Conservation (phyloP, 1,139 yeast genomes). For the Yamadazyma trypodendri region DNA sequence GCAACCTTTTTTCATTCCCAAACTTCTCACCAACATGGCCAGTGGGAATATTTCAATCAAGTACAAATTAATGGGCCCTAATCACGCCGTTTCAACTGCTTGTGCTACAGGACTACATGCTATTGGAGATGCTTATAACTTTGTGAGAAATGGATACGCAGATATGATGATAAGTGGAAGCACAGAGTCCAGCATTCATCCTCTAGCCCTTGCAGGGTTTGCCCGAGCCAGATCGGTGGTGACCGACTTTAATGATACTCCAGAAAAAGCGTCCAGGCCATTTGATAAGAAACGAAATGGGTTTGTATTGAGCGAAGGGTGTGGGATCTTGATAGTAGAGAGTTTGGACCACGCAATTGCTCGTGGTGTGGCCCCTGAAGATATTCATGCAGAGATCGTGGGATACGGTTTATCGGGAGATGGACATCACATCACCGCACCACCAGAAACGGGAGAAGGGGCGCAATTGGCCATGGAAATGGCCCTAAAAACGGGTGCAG, state of each 20-base stretch:
- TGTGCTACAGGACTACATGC: constrained; percentile 97
- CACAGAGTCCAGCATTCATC: constrained; percentile 84
- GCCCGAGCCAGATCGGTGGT: constrained; percentile 84
- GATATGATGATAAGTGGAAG: constrained; percentile 93
- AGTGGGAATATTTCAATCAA: constrained; percentile 87
- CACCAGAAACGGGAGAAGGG: constrained; percentile 78
- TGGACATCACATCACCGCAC: constrained; percentile 92
- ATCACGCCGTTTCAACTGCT: constrained; percentile 88
- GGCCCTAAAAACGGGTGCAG: constrained; percentile 57
- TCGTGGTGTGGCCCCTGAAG: constrained; percentile 52
- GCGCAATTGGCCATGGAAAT: constrained; percentile 79
- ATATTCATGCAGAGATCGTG: constrained; percentile 73
- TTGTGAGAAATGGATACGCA: constrained; percentile 77
- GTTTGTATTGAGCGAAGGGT: constrained; percentile 91
- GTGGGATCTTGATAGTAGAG: constrained; percentile 79
- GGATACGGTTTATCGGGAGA: constrained; percentile 95
- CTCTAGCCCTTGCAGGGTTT: constrained; percentile 86
- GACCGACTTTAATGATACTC: constrained; percentile 59
- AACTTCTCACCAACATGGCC: constrained; percentile 86
- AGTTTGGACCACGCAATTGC: constrained; percentile 68
- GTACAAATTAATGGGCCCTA: constrained; percentile 77
- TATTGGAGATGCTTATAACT: constrained; percentile 87
- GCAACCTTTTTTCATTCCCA: constrained; percentile 86
- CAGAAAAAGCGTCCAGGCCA: constrained; percentile 75
- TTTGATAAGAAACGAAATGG: constrained; percentile 80